phyloP scores from a whole-genome alignment of 139 green algal species.

The Volvox reticuliferus region DNA sequence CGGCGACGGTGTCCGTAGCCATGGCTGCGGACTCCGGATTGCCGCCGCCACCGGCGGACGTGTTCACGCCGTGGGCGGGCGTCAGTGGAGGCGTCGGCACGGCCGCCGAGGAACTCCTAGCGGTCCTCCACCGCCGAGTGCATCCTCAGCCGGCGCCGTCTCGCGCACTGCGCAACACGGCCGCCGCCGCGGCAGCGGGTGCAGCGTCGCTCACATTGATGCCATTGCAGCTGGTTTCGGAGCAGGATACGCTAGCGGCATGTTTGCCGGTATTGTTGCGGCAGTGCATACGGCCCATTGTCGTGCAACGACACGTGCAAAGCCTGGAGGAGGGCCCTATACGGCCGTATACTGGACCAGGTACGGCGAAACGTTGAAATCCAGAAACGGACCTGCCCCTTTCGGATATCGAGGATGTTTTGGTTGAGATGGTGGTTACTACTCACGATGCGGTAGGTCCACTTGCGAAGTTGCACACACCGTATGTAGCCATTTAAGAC shows the following conservation, averaged over 20 bases:
- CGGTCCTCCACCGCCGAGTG: neutral
- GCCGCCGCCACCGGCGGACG: neutral
- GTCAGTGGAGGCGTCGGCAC: neutral
- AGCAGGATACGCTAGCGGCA: constrained; percentile 25
- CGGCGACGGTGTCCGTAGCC: neutral
- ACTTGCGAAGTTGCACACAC: no score
- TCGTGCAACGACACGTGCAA: constrained; percentile 43
- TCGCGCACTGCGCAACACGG: neutral
- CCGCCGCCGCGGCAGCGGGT: neutral
- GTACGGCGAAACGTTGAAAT: neutral
- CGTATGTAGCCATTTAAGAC: no score
- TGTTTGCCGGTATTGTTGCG: neutral
- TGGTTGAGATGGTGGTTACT: no score
- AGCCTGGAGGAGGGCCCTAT: constrained; percentile 43
- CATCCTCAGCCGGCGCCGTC: neutral
- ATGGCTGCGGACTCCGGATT: constrained; percentile 2
- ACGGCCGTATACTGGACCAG: constrained; percentile 28
- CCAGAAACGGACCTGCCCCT: neutral
- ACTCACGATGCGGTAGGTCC: no score
- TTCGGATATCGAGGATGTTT: no score
- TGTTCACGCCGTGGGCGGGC: constrained; percentile 25
- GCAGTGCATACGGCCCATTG: neutral
- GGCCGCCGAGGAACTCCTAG: neutral
- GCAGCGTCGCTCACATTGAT: constrained; percentile 25
- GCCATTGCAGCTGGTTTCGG: neutral